Base-by-base conservation (phyloP, 2,329 filamentous ascomycete genomes). In the Immersiporthe knoxdaviesiana region DNA sequence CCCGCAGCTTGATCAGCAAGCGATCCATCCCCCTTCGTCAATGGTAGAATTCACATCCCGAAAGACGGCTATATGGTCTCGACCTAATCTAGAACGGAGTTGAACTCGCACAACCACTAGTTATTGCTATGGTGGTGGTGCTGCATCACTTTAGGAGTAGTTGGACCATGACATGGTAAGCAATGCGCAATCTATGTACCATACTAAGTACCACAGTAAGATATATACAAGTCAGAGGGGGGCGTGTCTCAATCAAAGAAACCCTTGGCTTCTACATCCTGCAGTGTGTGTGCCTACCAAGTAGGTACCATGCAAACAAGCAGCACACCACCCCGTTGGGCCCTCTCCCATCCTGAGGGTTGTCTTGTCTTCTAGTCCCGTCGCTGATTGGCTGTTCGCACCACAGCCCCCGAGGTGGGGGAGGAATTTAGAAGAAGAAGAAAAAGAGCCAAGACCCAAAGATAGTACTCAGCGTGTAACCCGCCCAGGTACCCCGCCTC, bases 381-480 rank as follows among this genome's bases (percentile, higher is more conserved):
- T 10, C 7, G 2, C 30, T 32, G 21, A 59, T 37, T 59, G 56
- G 56, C 56, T 37, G 30, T 21, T 16, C 44, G n/a, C 21, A 21
- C 18, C 44, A 47, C 21, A 47, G n/a, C 44, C 44, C 44, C 44
- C 21, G 44, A n/a, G 21, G 44, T 21, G 44, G 44, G 44, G 44
- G 2, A 16, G 21, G 21, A 59, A 8, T n/a, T n/a, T n/a, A n/a
- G 24, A 30, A 2, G 10, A 8, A n/a, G 35, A 35, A 4, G 35
- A 35, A 4, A 8, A 4, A 59, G 32, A 59, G 56, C 56, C 56
- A 4, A 59, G 32, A 59, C 32, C 56, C 56, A 59, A 59, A 59
- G 56, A 59, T 59, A 59, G 56, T 21, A 59, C 30, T 59, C 56
- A 16, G 32, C 56, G 56, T 59, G 56, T 30, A 59, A 59, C 56